Base-by-base conservation (phyloP, 345 rosid genomes). In the Litchi chinensis region DNA sequence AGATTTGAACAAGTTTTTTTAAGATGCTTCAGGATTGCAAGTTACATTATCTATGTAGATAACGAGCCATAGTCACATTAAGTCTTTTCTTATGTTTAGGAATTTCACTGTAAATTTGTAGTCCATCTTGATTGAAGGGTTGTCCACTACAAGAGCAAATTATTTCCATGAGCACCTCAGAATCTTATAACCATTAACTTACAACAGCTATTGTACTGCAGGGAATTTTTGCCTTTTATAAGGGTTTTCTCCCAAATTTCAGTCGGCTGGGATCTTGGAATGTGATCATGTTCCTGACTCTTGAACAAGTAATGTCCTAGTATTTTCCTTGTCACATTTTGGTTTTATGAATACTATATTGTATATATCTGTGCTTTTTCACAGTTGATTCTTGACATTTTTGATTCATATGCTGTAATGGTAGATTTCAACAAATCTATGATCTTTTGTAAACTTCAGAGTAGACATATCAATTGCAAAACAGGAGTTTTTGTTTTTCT, bases 221-320 rank as follows among this genome's bases (percentile, higher is more conserved):
- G 98, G 99, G 98, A 39, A 65, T 91, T 77, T 84, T 87, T 62
- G 97, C 97, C 73, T 96, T 94, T 76, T 96, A 94, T 68, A 96
- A 96, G 86, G 98, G 99, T 21, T 96, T 96, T 80, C 86, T 94
- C 57, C 98, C 97, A 16, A 96, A 96, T 87, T 94, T 96, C 73
- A 88, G 88, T 68, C 88, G 97, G 79, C 90, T 96, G 48, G 99
- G 98, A 73, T 91, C 97, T 65, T 96, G 99, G 99, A 96, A 96
- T 1, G 98, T 80, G 19, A 75, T 94, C 59, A 94, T 96, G 99
- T 96, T 96, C 87, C 90, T 96, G 78, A 94, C 93, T 46, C 88
- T 94, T 56, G 99, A 94, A 85, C 97, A 94, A 85, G 99, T 96
- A 89, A 88, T 8, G 46, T 81, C 3, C 22, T 10, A 63, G 22